A percentile compares a stretch with the other conserved stretches of the same genome.
Evolutionary conservation across 257 asterid species (phyloP).

Genomic region (Scutellaria baicalensis): DNA sequence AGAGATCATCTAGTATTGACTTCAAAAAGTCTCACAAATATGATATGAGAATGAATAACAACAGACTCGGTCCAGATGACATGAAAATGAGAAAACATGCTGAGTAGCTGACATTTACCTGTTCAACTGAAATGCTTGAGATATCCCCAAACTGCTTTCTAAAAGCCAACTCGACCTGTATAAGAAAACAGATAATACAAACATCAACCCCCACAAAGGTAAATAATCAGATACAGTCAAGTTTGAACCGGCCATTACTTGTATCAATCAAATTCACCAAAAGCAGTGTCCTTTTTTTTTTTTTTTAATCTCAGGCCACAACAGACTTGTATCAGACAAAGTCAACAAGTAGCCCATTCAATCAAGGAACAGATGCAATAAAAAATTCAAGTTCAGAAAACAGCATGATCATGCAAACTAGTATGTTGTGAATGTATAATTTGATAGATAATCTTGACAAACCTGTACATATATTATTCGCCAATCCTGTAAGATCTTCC

Average conservation of each 20-base stretch:
- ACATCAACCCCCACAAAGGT: constrained; percentile 12
- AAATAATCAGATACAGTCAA: constrained; percentile 2
- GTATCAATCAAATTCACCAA: constrained; percentile 2
- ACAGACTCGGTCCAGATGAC: not conserved
- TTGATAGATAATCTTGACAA: not conserved
- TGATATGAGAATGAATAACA: not conserved
- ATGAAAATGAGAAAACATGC: not conserved
- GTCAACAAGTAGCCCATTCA: not conserved
- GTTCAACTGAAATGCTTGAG: constrained; percentile 54
- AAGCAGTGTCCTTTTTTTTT: not conserved
- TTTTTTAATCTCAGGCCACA: not conserved
- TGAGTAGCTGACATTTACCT: constrained; percentile 39
- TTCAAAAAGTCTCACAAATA: not conserved
- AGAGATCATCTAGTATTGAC: constrained; percentile 1
- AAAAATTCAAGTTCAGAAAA: not conserved
- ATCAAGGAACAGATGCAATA: not conserved
- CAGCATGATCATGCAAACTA: not conserved
- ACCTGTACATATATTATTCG: constrained; percentile 91
- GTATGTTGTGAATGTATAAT: not conserved
- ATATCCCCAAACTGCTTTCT: constrained; percentile 61
- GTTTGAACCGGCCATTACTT: not conserved
- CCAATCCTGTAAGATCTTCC: constrained; percentile 98
- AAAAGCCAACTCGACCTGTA: constrained; percentile 87
- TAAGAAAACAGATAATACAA: constrained; percentile 20
- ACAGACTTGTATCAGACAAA: not conserved